phyloP scores from a whole-genome alignment of 2,329 filamentous ascomycete genomes.

The Ophiognomonia clavigignenti-juglandacearum region DNA sequence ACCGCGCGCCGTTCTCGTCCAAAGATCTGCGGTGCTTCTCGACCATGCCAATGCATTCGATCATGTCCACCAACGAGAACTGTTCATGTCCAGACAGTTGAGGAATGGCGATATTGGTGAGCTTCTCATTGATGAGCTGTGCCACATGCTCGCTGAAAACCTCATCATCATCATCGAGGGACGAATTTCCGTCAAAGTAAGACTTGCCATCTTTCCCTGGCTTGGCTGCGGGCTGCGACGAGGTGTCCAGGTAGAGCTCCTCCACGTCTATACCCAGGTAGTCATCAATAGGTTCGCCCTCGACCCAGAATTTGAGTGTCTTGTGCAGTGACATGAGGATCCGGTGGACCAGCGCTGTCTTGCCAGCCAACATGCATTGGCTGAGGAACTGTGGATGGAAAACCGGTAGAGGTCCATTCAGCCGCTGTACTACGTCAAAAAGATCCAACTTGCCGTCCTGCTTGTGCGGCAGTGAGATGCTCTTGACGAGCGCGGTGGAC shows the following conservation, averaged over 20 bases:
- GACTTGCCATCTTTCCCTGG: constrained; percentile 28
- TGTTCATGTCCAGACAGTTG: constrained; percentile 82
- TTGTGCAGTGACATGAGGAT: constrained; percentile 70
- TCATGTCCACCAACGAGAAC: constrained; percentile 76
- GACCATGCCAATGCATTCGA: constrained; percentile 78
- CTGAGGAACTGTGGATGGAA: constrained; percentile 91
- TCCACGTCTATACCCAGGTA: constrained; percentile 63
- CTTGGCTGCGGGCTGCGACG: constrained; percentile 7
- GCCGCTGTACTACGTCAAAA: constrained; percentile 73
- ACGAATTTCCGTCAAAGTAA: constrained; percentile 32
- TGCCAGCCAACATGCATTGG: constrained; percentile 80
- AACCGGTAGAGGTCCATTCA: constrained; percentile 83
- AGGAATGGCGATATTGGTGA: constrained; percentile 70
- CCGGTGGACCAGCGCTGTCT: constrained; percentile 63
- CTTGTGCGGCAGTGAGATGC: constrained; percentile 41
- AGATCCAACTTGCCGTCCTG: constrained; percentile 58
- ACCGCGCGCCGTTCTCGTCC: constrained; percentile 84
- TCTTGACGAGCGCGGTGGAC: constrained; percentile 53
- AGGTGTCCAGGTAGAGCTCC: constrained; percentile 47
- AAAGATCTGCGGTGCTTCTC: constrained; percentile 84
- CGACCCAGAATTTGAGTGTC: constrained; percentile 75
- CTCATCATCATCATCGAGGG: constrained; percentile 50
- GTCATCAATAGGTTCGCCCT: constrained; percentile 75
- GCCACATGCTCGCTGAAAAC: constrained; percentile 69
- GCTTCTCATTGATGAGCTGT: constrained; percentile 64